phyloP scores from a whole-genome alignment of 208 protist genomes.

The Acanthamoeba royreba region DNA sequence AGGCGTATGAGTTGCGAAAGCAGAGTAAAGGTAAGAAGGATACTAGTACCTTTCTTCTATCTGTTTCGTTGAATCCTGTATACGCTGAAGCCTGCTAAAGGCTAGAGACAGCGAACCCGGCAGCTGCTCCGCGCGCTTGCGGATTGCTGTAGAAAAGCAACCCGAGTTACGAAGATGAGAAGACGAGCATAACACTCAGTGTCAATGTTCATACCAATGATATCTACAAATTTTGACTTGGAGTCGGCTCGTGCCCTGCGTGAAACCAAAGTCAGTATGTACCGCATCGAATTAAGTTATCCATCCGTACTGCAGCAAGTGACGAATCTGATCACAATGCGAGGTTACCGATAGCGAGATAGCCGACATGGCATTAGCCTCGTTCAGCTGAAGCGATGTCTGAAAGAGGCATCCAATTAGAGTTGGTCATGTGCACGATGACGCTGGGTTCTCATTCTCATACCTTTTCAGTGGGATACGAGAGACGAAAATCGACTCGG shows the following conservation, averaged over 20 bases:
- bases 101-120: background rate
- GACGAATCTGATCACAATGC: background rate
- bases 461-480: constrained; percentile 17
- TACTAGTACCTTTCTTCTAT: background rate
- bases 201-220: background rate
- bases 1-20: background rate
- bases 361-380: background rate
- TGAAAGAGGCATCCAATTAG: background rate
- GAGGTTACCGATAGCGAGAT: background rate
- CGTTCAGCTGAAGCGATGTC: constrained; percentile 22
- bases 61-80: background rate
- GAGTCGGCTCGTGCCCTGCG: background rate
- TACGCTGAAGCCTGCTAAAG: background rate
- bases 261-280: too few species aligned
- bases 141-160: background rate
- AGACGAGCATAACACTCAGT: background rate
- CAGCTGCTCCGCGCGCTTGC: constrained; percentile 21
- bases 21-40: background rate
- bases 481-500: background rate
- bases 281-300: too few species aligned
- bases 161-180: background rate
- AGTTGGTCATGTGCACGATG: background rate
- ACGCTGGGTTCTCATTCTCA: too few species aligned
- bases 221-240: background rate
- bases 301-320: background rate